Conservation (phyloP, 2,329 filamentous ascomycete species). For the Aspergillus amoenus region DNA sequence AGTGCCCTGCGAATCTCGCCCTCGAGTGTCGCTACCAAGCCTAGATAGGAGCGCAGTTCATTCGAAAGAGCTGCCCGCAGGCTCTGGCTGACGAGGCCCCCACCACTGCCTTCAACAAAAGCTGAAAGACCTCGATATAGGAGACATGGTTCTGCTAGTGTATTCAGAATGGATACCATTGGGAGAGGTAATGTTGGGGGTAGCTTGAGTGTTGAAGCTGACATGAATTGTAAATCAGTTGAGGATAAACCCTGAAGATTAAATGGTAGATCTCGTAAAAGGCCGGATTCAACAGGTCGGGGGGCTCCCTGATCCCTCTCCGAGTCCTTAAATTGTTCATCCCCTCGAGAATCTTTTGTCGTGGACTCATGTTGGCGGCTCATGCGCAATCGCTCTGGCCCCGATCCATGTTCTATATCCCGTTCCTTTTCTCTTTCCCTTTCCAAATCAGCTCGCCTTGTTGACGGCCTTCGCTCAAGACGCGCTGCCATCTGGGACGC, state of each 20-base stretch:
- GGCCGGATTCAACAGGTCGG: constrained; percentile 63
- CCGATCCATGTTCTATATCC: constrained; percentile 19
- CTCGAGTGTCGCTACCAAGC: constrained; percentile 87
- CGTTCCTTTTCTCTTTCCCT: constrained; percentile 16
- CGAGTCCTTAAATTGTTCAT: constrained; percentile 18
- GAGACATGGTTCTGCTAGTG: constrained; percentile 88
- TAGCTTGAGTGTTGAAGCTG: constrained; percentile 68
- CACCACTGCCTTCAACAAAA: constrained; percentile 78
- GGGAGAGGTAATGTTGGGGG: constrained; percentile 79
- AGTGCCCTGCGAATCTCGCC: constrained; percentile 85
- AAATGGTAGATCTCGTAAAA: constrained; percentile 82
- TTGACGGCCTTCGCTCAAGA: constrained; percentile 26
- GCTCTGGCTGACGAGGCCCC: constrained; percentile 88
- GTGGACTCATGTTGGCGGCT: constrained; percentile 21
- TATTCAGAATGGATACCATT: constrained; percentile 81
- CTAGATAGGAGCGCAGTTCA: constrained; percentile 86
- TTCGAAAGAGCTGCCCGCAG: constrained; percentile 79
- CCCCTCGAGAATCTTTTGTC: constrained; percentile 16
- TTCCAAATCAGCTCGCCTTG: constrained; percentile 22
- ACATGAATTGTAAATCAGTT: constrained; percentile 74
- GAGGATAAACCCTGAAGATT: constrained; percentile 91
- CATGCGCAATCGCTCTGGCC: constrained; percentile 15
- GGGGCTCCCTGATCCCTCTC: constrained; percentile 48
- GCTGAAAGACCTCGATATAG: constrained; percentile 77
- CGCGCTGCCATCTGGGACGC: constrained; percentile 36